Percentiles rank a stretch among this genome's conserved stretches.
Conservation (phyloP, 805 yeast species). For the Lachancea waltii region DNA sequence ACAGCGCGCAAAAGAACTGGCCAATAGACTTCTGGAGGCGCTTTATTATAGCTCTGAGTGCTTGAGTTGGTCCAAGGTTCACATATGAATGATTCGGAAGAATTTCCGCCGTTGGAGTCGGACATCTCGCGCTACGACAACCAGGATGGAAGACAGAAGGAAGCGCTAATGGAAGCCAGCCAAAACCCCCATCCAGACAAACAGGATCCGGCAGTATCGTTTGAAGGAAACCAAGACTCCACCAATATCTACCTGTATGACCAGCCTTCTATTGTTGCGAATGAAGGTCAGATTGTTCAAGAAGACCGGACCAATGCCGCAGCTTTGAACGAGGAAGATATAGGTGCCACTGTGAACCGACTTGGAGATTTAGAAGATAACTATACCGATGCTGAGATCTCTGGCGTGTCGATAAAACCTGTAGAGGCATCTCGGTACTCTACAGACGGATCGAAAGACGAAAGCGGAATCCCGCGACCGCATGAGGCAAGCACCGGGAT, state of each 20-base stretch:
- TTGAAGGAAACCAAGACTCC: constrained; percentile 9
- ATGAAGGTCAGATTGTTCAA: background rate
- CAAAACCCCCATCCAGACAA: background rate
- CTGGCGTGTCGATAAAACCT: constrained; percentile 5
- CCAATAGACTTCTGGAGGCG: too few species aligned
- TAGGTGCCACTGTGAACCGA: background rate
- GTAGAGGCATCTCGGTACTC: background rate
- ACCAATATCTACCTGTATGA: constrained; percentile 19
- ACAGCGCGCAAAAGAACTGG: background rate
- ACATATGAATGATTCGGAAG: constrained; percentile 9
- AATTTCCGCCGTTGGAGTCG: constrained; percentile 17
- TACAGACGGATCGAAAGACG: background rate
- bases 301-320: background rate
- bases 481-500: too few species aligned
- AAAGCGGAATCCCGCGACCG: too few species aligned
- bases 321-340: background rate
- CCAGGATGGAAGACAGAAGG: background rate
- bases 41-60: too few species aligned
- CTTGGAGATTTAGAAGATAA: background rate
- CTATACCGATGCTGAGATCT: constrained; percentile 1
- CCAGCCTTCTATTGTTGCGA: constrained; percentile 11
- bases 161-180: background rate
- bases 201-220: background rate
- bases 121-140: constrained; percentile 7
- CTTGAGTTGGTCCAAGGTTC: too few species aligned